Evolutionary conservation across 768 basidiomycete species (phyloP).

Genomic region (Ephemerocybe angulata): DNA sequence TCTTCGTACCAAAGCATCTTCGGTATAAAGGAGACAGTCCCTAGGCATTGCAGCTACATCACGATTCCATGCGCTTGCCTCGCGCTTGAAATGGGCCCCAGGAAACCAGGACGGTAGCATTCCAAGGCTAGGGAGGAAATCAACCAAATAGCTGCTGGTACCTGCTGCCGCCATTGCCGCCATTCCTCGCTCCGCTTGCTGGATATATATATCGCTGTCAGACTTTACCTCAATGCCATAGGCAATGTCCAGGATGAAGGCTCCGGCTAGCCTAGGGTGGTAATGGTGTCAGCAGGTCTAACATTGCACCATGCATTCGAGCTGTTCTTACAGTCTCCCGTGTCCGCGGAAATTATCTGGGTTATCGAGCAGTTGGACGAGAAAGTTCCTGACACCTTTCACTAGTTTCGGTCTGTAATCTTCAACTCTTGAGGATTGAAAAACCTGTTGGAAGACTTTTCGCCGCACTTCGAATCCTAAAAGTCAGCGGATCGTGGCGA

Average conservation of each 20-base stretch:
- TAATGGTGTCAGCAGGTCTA: background rate
- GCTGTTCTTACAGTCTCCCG: background rate
- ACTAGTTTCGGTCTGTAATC: background rate
- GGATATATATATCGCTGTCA: slow-evolving; percentile 16
- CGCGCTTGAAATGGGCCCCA: slow-evolving; percentile 43
- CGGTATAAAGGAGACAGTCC: background rate
- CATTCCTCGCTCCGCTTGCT: slow-evolving; percentile 17
- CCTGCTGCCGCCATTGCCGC: slow-evolving; percentile 19
- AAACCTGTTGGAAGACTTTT: background rate
- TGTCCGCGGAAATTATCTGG: slow-evolving; percentile 1
- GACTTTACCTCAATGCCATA: slow-evolving; percentile 7
- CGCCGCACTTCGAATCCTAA: background rate
- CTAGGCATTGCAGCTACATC: background rate
- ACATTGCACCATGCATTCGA: background rate
- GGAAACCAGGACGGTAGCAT: slow-evolving; percentile 46
- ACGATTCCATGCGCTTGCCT: slow-evolving; percentile 21
- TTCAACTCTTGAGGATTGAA: background rate
- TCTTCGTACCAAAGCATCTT: slow-evolving; percentile 1
- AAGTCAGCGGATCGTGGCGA: background rate
- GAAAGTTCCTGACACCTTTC: background rate
- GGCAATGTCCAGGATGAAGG: slow-evolving; percentile 7
- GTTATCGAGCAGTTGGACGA: background rate
- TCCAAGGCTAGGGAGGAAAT: slow-evolving; percentile 30
- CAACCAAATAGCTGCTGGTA: slow-evolving; percentile 27
- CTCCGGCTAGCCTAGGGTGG: background rate